Evolutionary conservation across 169 alveolate genomes (phyloP).

Genomic region (Plasmodium cynomolgi): DNA sequence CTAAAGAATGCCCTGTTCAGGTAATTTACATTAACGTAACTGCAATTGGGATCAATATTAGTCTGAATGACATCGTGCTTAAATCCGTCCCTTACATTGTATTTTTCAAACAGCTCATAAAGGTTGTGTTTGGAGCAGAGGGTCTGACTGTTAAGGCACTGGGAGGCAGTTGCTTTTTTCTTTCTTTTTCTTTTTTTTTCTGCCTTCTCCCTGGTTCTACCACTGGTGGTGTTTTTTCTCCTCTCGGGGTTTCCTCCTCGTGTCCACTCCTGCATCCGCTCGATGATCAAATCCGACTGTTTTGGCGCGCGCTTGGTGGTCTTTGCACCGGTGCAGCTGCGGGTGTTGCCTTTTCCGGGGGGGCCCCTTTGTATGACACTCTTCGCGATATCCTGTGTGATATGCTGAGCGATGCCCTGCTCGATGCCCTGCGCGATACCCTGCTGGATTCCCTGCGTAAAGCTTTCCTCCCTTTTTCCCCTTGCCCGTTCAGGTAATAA

Average conservation of each 20-base stretch:
- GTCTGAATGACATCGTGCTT: conserved; percentile 33
- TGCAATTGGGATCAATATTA: not conserved
- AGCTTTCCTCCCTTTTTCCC: not conserved
- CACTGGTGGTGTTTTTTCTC: not conserved
- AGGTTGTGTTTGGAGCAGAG: conserved; percentile 16
- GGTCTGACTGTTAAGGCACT: not conserved
- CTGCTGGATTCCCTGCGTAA: not conserved
- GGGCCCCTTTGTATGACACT: not conserved
- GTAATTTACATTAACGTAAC: conserved; percentile 12
- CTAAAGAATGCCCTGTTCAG: not conserved
- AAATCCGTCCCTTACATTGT: conserved; percentile 7
- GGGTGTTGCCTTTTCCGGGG: not conserved
- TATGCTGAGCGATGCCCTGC: too few relatives aligned
- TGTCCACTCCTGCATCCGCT: not conserved
- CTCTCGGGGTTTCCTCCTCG: not conserved
- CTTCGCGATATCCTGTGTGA: not conserved
- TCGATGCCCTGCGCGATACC: too few relatives aligned
- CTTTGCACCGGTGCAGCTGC: not conserved
- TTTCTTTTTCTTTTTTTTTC: not conserved
- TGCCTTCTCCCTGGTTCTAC: not conserved
- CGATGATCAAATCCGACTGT: conserved; percentile 2
- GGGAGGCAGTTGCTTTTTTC: not conserved
- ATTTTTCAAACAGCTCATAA: conserved; percentile 12
- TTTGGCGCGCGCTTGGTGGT: not conserved
- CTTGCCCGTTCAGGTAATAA: not conserved